Conservation (phyloP, 768 basidiomycete species). For the Xerocomellus dryophilus region DNA sequence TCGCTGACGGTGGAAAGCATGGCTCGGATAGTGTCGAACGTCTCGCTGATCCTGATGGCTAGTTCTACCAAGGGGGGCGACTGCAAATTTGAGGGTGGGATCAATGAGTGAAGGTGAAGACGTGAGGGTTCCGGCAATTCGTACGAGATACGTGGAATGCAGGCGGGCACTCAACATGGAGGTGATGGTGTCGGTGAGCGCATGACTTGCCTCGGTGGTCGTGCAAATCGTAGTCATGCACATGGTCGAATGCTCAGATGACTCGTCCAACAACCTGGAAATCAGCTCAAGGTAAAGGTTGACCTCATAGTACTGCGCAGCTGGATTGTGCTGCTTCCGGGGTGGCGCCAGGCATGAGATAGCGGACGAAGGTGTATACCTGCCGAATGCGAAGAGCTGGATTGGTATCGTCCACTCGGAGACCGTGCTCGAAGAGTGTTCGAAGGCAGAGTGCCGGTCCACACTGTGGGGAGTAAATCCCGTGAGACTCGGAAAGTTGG, state of each 20-base stretch:
- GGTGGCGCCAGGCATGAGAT: conserved; percentile 44
- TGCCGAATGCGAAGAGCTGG: conserved; percentile 57
- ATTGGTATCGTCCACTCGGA: conserved; percentile 42
- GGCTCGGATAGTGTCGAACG: conserved; percentile 24
- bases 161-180: conserved; percentile 47
- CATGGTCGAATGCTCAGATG: conserved; percentile 43
- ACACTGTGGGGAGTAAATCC: conserved; percentile 32
- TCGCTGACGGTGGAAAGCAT: conserved; percentile 27
- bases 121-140: conserved; percentile 36
- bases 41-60: conserved; percentile 17
- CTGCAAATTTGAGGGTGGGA: conserved; percentile 33
- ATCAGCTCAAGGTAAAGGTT: conserved; percentile 49
- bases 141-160: conserved; percentile 43
- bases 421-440: conserved; percentile 51
- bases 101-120: conserved; percentile 23
- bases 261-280: conserved; percentile 40
- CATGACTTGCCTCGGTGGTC: conserved; percentile 41
- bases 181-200: conserved; percentile 42
- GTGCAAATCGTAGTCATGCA: conserved; percentile 40
- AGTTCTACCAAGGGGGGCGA: conserved; percentile 30
- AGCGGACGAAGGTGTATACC: conserved; percentile 54
- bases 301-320: conserved; percentile 45
- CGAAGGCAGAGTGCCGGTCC: conserved; percentile 54
- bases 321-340: conserved; percentile 31
- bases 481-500: conserved; percentile 32